Percentiles rank a stretch among this genome's conserved stretches.
Conservation (phyloP, 169 alveolate species). For the Eimeria maxima region DNA sequence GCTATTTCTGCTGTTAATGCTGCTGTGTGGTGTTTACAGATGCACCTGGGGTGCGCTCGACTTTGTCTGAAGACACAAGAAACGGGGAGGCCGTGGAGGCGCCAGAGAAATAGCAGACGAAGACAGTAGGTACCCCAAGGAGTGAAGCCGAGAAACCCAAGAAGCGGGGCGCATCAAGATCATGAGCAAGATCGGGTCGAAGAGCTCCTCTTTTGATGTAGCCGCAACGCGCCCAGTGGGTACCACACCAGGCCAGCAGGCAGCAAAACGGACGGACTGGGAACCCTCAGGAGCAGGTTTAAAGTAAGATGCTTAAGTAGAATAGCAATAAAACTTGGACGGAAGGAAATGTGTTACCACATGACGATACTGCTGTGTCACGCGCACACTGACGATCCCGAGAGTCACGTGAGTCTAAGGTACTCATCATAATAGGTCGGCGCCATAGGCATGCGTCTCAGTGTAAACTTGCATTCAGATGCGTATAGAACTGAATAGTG, state of each 20-base stretch:
- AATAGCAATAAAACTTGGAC: no score
- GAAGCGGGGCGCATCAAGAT: not conserved
- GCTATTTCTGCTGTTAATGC: not conserved
- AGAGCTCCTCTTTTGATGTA: not conserved
- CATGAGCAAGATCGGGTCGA: not conserved
- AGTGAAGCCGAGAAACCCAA: not conserved
- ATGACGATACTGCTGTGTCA: no score
- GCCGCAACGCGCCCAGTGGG: not conserved
- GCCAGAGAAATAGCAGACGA: not conserved
- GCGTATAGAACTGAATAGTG: not conserved
- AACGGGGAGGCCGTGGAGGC: not conserved
- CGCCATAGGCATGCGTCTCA: not conserved
- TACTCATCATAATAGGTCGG: not conserved
- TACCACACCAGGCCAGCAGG: no score
- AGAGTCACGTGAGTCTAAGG: no score
- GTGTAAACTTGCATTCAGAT: not conserved
- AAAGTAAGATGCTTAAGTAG: no score
- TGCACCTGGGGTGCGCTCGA: not conserved
- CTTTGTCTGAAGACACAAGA: not conserved
- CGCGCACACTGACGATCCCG: no score
- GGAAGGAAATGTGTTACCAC: no score
- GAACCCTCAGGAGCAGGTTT: no score
- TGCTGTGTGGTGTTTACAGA: not conserved
- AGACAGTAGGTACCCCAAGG: not conserved
- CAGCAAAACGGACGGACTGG: no score